These are phyloP conservation scores for Volvox reticuliferus DNA, from an alignment of 139 green algal genomes.

Conservation along the genomic window DNA sequence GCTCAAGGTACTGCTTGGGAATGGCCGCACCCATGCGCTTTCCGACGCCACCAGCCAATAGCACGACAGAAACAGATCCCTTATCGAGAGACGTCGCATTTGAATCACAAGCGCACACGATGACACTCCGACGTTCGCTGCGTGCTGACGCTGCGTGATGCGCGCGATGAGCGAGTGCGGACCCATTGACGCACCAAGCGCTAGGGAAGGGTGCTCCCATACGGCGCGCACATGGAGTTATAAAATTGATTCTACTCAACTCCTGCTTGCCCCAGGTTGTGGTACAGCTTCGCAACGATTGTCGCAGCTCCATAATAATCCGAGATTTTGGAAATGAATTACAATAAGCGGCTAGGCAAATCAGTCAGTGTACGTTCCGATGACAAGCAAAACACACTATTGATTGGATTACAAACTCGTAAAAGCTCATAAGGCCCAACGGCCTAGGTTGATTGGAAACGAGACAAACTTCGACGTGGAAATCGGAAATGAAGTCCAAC, in stretches of 20 bases:
- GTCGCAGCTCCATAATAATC: background rate
- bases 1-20: conserved; percentile 97
- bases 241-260: background rate
- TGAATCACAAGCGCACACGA: background rate
- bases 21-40: conserved; percentile 97
- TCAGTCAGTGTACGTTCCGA: no score
- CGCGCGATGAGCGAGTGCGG: background rate
- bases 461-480: no score
- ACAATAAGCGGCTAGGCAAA: no score
- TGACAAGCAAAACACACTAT: no score
- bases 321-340: no score
- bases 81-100: background rate
- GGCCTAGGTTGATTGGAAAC: no score
- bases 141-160: background rate
- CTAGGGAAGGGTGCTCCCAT: background rate
- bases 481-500: no score
- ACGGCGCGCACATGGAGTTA: background rate
- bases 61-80: conserved; percentile 84
- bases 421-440: no score
- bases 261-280: background rate
- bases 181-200: no score
- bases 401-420: no score
- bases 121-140: background rate
- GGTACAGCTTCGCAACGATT: background rate
- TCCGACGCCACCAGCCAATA: conserved; percentile 93